These are phyloP conservation scores for Cordyceps cicadae DNA, from an alignment of 2,329 filamentous ascomycete genomes.

Conservation along the genomic window DNA sequence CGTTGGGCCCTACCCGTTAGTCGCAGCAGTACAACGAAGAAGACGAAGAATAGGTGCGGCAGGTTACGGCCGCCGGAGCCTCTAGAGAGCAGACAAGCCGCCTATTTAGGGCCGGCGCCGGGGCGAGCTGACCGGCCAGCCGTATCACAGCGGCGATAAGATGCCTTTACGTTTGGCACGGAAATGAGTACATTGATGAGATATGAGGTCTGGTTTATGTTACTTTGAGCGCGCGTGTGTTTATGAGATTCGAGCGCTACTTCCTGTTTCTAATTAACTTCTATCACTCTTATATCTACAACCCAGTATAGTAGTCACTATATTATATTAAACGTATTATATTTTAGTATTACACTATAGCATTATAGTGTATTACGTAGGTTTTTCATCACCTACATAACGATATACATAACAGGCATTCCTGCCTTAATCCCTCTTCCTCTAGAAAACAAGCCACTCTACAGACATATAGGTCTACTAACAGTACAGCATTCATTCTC, in stretches of 20 bases:
- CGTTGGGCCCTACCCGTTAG: slow-evolving; percentile 27
- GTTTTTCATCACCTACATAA: neutral
- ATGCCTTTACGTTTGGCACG: slow-evolving; percentile 18
- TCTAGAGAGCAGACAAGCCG: neutral
- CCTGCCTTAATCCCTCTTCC: too few relatives aligned
- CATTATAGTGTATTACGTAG: neutral
- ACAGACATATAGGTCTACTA: too few relatives aligned
- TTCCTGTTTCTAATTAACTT: neutral
- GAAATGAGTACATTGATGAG: neutral
- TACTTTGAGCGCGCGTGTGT: neutral
- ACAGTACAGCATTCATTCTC: too few relatives aligned
- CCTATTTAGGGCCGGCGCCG: neutral
- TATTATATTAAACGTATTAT: too few relatives aligned
- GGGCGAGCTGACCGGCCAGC: slow-evolving; percentile 17
- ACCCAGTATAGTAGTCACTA: neutral
- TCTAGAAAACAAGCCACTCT: too few relatives aligned
- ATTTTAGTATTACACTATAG: neutral
- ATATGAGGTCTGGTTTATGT: neutral
- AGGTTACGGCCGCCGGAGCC: neutral
- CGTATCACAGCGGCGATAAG: slow-evolving; percentile 28
- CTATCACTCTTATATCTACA: neutral
- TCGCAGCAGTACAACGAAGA: slow-evolving; percentile 17
- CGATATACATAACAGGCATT: neutral
- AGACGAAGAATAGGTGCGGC: slow-evolving; percentile 10
- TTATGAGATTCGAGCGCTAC: neutral